A percentile compares a stretch with the other conserved stretches of the same genome.
These are phyloP conservation scores for Aspergillus campestris DNA, from an alignment of 495 filamentous ascomycete species.

Conservation along the genomic window DNA sequence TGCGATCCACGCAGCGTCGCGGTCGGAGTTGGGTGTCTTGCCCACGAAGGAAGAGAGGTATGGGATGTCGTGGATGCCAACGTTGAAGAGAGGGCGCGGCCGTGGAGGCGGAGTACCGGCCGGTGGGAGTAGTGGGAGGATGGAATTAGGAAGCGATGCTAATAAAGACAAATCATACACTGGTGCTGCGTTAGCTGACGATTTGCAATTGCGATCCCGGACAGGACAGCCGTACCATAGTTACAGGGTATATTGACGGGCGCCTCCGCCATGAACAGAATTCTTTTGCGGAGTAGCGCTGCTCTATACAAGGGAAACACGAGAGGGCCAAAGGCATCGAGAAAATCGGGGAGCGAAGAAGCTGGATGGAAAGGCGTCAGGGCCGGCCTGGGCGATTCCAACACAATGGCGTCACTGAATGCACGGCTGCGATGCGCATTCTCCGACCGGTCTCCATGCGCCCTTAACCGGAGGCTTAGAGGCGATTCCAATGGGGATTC, in stretches of 20 bases:
- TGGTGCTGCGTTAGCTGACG: constrained; percentile 23
- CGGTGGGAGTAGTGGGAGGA: constrained; percentile 50
- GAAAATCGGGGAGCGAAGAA: constrained; percentile 63
- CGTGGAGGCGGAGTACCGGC: constrained; percentile 44
- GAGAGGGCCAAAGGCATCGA: constrained; percentile 81
- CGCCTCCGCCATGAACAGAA: constrained; percentile 74
- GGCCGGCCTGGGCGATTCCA: constrained; percentile 60
- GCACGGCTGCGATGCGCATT: constrained; percentile 21
- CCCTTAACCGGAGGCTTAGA: constrained; percentile 39
- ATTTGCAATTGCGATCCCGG: background rate
- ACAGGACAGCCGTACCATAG: constrained; percentile 54
- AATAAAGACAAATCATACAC: constrained; percentile 92
- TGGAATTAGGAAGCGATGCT: constrained; percentile 61
- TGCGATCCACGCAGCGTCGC: constrained; percentile 71
- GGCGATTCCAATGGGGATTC: constrained; percentile 47
- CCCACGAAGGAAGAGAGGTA: constrained; percentile 48
- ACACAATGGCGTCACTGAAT: constrained; percentile 39
- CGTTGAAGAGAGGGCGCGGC: constrained; percentile 76
- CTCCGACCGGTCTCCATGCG: constrained; percentile 30
- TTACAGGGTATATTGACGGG: constrained; percentile 82
- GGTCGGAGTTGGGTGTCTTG: constrained; percentile 30
- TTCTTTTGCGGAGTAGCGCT: constrained; percentile 79
- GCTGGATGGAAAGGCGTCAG: constrained; percentile 78
- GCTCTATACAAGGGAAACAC: constrained; percentile 86
- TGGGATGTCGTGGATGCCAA: constrained; percentile 89